phyloP scores from a whole-genome alignment of 768 basidiomycete species.

The Exsudoporus frostii region DNA sequence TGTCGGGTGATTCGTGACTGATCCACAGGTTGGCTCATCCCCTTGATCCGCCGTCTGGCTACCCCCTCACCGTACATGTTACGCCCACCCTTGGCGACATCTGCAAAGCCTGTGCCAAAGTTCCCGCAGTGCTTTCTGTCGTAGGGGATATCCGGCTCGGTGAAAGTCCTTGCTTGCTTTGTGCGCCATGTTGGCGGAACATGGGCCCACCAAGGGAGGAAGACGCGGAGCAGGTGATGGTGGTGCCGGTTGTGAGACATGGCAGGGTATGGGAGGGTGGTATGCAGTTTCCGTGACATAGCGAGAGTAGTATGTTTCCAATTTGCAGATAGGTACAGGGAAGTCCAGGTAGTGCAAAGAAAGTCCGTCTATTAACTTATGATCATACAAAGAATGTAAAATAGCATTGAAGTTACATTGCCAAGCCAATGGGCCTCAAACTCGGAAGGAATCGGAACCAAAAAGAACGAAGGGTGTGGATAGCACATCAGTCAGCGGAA shows the following conservation, averaged over 20 bases:
- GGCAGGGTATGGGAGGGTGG: constrained; percentile 24
- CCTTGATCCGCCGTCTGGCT: constrained; percentile 53
- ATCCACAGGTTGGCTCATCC: constrained; percentile 52
- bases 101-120: constrained; percentile 68
- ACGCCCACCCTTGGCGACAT: constrained; percentile 58
- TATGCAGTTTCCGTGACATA: background rate
- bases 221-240: constrained; percentile 39
- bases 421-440: constrained; percentile 8
- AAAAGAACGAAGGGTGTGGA: constrained; percentile 12
- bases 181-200: constrained; percentile 67
- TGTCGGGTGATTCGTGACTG: constrained; percentile 5
- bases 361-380: constrained; percentile 31
- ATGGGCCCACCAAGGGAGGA: constrained; percentile 55
- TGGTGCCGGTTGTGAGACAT: constrained; percentile 51
- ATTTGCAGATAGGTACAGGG: constrained; percentile 3
- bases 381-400: constrained; percentile 17
- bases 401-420: constrained; percentile 12
- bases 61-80: constrained; percentile 66
- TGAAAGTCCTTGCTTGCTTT: constrained; percentile 75
- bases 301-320: background rate
- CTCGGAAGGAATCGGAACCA: constrained; percentile 1
- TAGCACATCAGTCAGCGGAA: background rate
- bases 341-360: constrained; percentile 1
- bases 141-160: constrained; percentile 71
- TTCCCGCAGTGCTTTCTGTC: constrained; percentile 66